phyloP scores from a whole-genome alignment of 371 early-diverging fungal species.

The Mortierella sp. region DNA sequence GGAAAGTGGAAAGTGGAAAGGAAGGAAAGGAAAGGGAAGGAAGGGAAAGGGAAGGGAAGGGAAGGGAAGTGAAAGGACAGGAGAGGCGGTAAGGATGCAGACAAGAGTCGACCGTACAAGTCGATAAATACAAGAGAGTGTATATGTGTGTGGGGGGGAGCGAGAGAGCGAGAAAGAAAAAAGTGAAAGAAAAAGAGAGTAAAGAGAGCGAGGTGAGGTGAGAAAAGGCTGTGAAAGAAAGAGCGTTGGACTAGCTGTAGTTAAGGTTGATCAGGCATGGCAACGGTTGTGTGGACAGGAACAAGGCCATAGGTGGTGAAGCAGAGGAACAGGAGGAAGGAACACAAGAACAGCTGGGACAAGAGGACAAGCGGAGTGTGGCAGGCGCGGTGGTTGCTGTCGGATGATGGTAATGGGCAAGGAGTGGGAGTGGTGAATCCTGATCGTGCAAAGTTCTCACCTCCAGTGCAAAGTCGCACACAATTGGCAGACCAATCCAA shows the following conservation, averaged over 20 bases:
- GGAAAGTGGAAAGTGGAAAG: not conserved
- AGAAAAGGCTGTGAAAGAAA: not conserved
- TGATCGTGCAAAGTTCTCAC: too few relatives aligned
- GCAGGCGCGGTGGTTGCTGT: too few relatives aligned
- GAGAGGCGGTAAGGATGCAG: not conserved
- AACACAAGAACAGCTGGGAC: not conserved
- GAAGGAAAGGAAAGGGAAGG: not conserved
- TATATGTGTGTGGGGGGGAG: too few relatives aligned
- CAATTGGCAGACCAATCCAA: too few relatives aligned
- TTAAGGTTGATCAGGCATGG: constrained; percentile 9
- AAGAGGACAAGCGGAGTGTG: not conserved
- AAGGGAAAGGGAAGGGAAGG: not conserved
- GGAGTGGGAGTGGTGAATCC: too few relatives aligned
- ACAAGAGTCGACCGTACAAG: too few relatives aligned
- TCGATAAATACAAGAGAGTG: too few relatives aligned
- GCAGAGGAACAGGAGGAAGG: not conserved
- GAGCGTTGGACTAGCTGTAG: not conserved
- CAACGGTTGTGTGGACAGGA: not conserved
- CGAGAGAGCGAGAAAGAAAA: not conserved
- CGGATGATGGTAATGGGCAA: too few relatives aligned
- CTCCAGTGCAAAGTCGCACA: too few relatives aligned
- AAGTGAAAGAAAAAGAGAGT: not conserved
- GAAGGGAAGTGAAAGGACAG: constrained; percentile 2
- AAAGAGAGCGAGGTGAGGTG: not conserved
- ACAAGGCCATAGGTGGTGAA: not conserved